Base-by-base conservation (phyloP, 2,329 filamentous ascomycete species). In the Clonostachys rosea region DNA sequence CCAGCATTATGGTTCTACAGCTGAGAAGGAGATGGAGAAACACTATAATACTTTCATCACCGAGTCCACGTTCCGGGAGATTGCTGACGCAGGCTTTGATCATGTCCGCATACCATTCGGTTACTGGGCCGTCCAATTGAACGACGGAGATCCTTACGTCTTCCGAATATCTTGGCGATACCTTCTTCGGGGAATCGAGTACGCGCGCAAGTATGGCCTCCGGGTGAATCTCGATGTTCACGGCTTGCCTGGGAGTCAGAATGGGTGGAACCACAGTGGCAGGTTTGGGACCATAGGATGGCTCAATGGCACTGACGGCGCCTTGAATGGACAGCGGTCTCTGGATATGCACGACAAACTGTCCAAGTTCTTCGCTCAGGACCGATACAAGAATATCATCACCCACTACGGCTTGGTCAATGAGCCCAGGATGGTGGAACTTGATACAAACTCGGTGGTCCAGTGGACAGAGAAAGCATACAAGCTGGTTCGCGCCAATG, bases 201-300 rank as follows among this genome's bases (percentile, higher is more conserved):
- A 89, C 79, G 89, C 88, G 41, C 86, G 94, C 24, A 91, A 95
- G 60, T 87, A 96, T 63, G 94, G 94, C 0, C 73, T 99, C 5
- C 86, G 94, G 3, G 83, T 99, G 39, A 97, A 97, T 52, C 81
- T 99, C 5, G 94, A 99, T 64, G 71, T 96, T 5, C 94, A 99
- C 68, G 91, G 79, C n/a, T 74, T 94, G 0, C 92, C 92, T 0
- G 94, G 94, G 0, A 92, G 87, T 50, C 94, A 97, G 61, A 99
- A 99, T 59, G 94, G 94, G 3, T 97, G 92, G 92, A 96, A 96
- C 58, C 94, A 99, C 66, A 95, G 89, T 56, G 94, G 94, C 0
- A 82, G 84, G 10, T 85, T 87, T 62, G 92, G 94, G 2, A 51
- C 68, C 2, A 92, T 97, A 52, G 78, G 82, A 24, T 99, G 94